These are phyloP conservation scores for Scedosporium apiospermum DNA, from an alignment of 2,329 filamentous ascomycete species.

Conservation along the genomic window DNA sequence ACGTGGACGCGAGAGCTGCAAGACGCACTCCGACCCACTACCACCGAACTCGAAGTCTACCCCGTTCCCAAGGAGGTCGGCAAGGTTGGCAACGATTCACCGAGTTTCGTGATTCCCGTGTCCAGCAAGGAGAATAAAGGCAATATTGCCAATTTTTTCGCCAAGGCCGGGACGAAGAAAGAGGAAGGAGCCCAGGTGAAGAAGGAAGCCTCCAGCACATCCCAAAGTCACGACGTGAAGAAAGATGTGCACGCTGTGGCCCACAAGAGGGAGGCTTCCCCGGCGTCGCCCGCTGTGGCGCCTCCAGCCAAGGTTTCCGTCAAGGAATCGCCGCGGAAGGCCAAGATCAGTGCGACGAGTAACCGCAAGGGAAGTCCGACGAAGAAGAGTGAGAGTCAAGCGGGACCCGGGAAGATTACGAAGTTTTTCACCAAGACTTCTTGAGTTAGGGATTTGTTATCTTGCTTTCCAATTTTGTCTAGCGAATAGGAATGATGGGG, in stretches of 20 bases:
- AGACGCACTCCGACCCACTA: constrained; percentile 65
- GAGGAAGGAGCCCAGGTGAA: not conserved
- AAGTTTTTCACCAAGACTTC: constrained; percentile 1
- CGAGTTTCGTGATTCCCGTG: constrained; percentile 72
- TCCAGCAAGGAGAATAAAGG: constrained; percentile 81
- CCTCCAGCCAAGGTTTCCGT: not conserved
- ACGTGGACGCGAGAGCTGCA: constrained; percentile 77
- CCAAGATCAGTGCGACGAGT: constrained; percentile 1
- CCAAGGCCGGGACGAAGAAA: constrained; percentile 30
- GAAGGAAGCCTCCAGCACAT: not conserved
- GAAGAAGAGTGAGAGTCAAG: not conserved
- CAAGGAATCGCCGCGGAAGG: not conserved
- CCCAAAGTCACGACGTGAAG: not conserved
- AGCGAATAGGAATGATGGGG: not conserved
- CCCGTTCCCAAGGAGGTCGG: constrained; percentile 82
- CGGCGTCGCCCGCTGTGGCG: not conserved
- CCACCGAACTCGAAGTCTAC: constrained; percentile 74
- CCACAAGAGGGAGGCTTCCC: not conserved
- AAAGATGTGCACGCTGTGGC: not conserved
- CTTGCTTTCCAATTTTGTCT: no score
- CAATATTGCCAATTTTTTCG: constrained; percentile 92
- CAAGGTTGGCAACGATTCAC: constrained; percentile 87
- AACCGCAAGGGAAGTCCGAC: not conserved
- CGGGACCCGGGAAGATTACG: constrained; percentile 3
- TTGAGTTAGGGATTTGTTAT: not conserved